Base-by-base conservation (phyloP, 192 early-diverging fungal genomes). In the Rhizophagus clarus region DNA sequence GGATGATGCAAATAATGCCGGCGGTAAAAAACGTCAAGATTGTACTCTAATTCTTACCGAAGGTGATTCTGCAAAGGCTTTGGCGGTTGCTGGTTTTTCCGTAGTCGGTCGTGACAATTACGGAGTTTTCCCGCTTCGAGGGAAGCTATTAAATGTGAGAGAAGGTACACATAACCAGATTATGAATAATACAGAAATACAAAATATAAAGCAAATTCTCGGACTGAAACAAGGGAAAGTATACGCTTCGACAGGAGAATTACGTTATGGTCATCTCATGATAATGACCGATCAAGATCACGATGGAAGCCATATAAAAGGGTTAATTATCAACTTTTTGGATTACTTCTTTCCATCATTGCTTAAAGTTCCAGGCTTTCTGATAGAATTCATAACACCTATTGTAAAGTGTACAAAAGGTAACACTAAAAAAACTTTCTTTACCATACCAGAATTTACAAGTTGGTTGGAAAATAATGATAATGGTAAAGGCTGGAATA, bases 241-340 rank as follows among this genome's bases (percentile, higher is more conserved):
- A 20, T 99, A 99, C 82, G 87, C 88, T 31, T 89, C 88, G 51
- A 84, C 88, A 1, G 86, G 93, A 28, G 88, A 92, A 40, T 86
- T 99, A 84, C 90, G 98, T 72, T 99, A 99, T 82, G 98, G 98
- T 1, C 92, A 94, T 73, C 87, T 99, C 20, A 97, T 99, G 92
- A 97, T 99, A 73, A 99, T 99, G 98, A 95, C 97, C 3, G 98
- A 99, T 92, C 98, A 87, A 90, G 95, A 97, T 89, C 93, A 96
- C 74, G 97, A 98, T 80, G 97, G 97, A 40, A 96, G 95, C 26
- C 97, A 97, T 79, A 98, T 98, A 56, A 99, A 99, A 84, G 98
- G 97, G 26, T 89, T 99, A 6, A 90, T 99, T 28, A 93, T 99
- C 85, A 99, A 99, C 84, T 93, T 98, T 74, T 88, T 99, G 47